Conservation (phyloP, 805 yeast species). For the Saitoella complicata region DNA sequence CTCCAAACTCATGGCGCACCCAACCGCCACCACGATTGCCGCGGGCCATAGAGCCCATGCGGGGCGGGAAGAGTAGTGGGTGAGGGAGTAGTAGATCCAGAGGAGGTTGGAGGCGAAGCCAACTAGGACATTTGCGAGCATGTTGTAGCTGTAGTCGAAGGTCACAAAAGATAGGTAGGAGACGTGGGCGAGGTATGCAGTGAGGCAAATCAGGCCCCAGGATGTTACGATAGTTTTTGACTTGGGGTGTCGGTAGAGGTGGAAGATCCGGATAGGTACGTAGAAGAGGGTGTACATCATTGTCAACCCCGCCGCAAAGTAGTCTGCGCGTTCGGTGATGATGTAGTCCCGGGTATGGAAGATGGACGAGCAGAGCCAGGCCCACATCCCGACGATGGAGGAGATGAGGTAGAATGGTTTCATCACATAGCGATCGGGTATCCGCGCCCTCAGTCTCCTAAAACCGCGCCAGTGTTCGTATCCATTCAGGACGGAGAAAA, state of each 20-base stretch:
- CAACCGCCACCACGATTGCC: conserved; percentile 34
- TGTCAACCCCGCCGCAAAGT: conserved; percentile 82
- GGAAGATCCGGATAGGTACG: conserved; percentile 41
- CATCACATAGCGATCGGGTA: conserved; percentile 10
- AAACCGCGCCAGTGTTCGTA: conserved; percentile 39
- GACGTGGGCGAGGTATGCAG: conserved; percentile 49
- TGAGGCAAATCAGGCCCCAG: conserved; percentile 22
- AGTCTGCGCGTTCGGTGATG: conserved; percentile 72
- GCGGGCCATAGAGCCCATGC: conserved; percentile 39
- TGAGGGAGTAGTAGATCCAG: conserved; percentile 28
- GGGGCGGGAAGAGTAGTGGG: conserved; percentile 1
- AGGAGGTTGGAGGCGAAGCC: conserved; percentile 60
- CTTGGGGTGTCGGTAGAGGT: conserved; percentile 32
- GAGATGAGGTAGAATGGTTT: conserved; percentile 29
- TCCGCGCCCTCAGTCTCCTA: conserved; percentile 8
- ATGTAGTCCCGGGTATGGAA: conserved; percentile 77
- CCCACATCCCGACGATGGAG: conserved; percentile 53
- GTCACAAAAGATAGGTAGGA: conserved; percentile 42
- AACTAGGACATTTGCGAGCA: conserved; percentile 70
- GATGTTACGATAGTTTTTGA: conserved; percentile 19
- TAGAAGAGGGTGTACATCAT: conserved; percentile 68
- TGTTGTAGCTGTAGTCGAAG: conserved; percentile 88
- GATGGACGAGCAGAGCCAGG: conserved; percentile 75
- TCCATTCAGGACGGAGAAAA: conserved; percentile 61
- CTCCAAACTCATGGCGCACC: conserved; percentile 75